Evolutionary conservation across 345 rosid species (phyloP), one percentile per base, ranked within the genome.

Genomic region (Murraya koenigii): DNA sequence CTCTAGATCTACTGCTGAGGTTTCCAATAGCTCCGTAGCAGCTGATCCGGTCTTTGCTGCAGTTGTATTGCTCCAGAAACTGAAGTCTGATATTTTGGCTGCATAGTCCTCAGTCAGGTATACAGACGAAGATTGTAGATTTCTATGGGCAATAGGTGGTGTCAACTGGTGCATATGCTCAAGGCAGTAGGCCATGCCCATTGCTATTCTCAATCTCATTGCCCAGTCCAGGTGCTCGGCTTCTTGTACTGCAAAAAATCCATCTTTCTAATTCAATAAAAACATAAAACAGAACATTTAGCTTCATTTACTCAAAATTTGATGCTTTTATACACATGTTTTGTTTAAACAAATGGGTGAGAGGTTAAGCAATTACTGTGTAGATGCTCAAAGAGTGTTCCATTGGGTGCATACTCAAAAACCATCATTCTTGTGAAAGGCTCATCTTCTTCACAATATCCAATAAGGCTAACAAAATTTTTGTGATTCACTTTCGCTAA

Each of bases 351-450:
- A 38, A 63, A 76, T 33, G 47, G 65, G n/a, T 62, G 5, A 39
- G 69, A 59, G 22, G 35, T 15, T 25, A 14, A 66, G 80, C 15
- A 84, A 97, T 91, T 60, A 97, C 99, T 66, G 66, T 97, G 95
- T 66, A 97, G 88, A 87, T 97, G 98, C 86, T 96, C 98, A 55
- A 86, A 94, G 78, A 96, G 95, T 13, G 92, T 89, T 81, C 99
- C 99, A 71, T 91, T 96, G n/a, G 98, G 95, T 69, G 97, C 97
- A 75, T 96, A 96, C 84, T 96, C 98, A 52, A 92, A 96, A 77
- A 96, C 94, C 88, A 96, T 86, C 97, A 92, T 92, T 84, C 98
- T 87, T 3, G 89, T 84, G 87, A 96, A 92, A 69, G 97, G 97
- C 80, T 86, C 84, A 52, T 94, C 85, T 84, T 91, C 93, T 82